Conservation (phyloP, 208 protist species). For the Blastocrithidia nonstop region DNA sequence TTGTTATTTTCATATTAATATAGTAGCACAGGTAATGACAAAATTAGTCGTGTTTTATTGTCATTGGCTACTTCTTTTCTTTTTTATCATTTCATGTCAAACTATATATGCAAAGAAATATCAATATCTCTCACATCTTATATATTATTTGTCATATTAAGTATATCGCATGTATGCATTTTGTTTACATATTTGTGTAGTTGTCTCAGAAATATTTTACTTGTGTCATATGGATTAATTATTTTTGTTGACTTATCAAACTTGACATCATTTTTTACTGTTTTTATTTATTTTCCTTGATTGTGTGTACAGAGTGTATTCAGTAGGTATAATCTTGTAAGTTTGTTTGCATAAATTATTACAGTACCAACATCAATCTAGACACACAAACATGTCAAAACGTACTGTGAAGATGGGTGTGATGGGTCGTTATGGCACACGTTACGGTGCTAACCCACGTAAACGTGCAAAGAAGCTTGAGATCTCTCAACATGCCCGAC, state of each 20-base stretch:
- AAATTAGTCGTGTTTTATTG: conserved; percentile 2
- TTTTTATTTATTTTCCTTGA: neutral
- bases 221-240: too few relatives aligned
- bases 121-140: conserved; percentile 1
- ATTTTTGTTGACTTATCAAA: too few relatives aligned
- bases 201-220: too few relatives aligned
- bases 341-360: neutral
- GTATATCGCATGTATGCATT: neutral
- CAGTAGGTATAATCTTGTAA: conserved; percentile 6
- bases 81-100: too few relatives aligned
- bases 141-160: neutral
- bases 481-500: conserved; percentile 95
- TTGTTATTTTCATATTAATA: too few relatives aligned
- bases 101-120: too few relatives aligned
- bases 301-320: neutral
- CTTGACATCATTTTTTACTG: conserved; percentile 2
- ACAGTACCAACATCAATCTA: neutral
- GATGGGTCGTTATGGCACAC: conserved; percentile 98
- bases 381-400: conserved; percentile 79
- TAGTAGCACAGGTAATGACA: neutral
- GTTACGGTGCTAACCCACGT: conserved; percentile 98
- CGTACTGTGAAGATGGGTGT: conserved; percentile 99
- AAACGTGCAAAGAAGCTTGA: conserved; percentile 99
- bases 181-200: too few relatives aligned
- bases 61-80: conserved; percentile 2